These are phyloP conservation scores for Ustilago hordei DNA, from an alignment of 1,284 basidiomycete species.

Conservation along the genomic window DNA sequence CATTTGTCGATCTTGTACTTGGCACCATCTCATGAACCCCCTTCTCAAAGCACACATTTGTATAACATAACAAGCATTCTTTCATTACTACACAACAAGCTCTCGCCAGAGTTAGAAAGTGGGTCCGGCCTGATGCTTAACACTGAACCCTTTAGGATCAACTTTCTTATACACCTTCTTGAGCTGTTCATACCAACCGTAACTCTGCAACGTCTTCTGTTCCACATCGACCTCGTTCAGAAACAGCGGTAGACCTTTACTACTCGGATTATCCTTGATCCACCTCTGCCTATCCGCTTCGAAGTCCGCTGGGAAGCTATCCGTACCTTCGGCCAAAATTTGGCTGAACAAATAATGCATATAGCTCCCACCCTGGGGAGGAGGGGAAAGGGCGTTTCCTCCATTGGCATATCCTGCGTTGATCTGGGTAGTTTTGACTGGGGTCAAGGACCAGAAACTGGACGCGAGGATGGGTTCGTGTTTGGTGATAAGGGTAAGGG, in stretches of 20 bases:
- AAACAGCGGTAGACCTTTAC: slow-evolving; percentile 44
- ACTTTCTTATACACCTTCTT: slow-evolving; percentile 26
- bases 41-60: background rate
- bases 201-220: slow-evolving; percentile 40
- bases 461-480: slow-evolving; percentile 14
- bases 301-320: slow-evolving; percentile 19
- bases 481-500: slow-evolving; percentile 8
- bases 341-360: slow-evolving; percentile 22
- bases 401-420: slow-evolving; percentile 22
- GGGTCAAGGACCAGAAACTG: slow-evolving; percentile 33
- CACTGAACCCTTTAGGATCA: slow-evolving; percentile 35
- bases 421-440: slow-evolving; percentile 37
- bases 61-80: background rate
- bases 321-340: slow-evolving; percentile 9
- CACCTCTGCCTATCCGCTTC: slow-evolving; percentile 16
- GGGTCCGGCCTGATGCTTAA: slow-evolving; percentile 28
- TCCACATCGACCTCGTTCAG: slow-evolving; percentile 48
- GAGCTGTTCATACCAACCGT: slow-evolving; percentile 36
- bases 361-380: slow-evolving; percentile 20
- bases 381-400: slow-evolving; percentile 47
- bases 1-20: slow-evolving; percentile 24
- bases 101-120: slow-evolving; percentile 10
- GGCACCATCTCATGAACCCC: slow-evolving; percentile 5
- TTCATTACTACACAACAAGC: background rate
- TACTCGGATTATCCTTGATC: slow-evolving; percentile 15